These are phyloP conservation scores for Plectosphaerella plurivora DNA, from an alignment of 2,329 filamentous ascomycete genomes.

Conservation along the genomic window DNA sequence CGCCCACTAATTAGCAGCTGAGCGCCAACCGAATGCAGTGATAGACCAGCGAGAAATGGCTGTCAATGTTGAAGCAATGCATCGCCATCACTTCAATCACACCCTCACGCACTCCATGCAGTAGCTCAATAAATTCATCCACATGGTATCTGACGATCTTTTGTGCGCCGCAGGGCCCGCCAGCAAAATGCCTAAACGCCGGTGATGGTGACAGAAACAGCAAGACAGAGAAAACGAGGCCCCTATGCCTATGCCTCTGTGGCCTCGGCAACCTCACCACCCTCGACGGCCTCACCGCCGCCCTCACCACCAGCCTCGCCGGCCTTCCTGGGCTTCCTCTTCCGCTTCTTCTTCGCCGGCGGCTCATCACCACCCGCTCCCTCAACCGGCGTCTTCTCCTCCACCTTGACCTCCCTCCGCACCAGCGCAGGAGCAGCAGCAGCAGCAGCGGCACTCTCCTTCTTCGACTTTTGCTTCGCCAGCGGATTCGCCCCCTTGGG, in stretches of 20 bases:
- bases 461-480: constrained; percentile 56
- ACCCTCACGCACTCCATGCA: no score
- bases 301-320: constrained; percentile 15
- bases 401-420: no score
- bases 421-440: constrained; percentile 4
- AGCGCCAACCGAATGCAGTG: no score
- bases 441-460: constrained; percentile 44
- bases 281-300: constrained; percentile 19
- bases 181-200: background rate
- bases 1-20: no score
- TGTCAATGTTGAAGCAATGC: no score
- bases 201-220: background rate
- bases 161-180: background rate
- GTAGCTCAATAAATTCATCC: background rate
- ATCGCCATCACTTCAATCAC: no score
- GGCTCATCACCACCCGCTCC: constrained; percentile 8
- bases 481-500: constrained; percentile 69
- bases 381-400: constrained; percentile 14
- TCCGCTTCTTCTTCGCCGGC: constrained; percentile 29
- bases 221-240: background rate
- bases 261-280: background rate
- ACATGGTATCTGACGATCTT: constrained; percentile 2
- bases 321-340: constrained; percentile 27
- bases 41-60: no score
- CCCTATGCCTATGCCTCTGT: constrained; percentile 10